These are phyloP conservation scores for Zymoseptoria ardabiliae DNA, from an alignment of 2,329 filamentous ascomycete species.

Conservation along the genomic window DNA sequence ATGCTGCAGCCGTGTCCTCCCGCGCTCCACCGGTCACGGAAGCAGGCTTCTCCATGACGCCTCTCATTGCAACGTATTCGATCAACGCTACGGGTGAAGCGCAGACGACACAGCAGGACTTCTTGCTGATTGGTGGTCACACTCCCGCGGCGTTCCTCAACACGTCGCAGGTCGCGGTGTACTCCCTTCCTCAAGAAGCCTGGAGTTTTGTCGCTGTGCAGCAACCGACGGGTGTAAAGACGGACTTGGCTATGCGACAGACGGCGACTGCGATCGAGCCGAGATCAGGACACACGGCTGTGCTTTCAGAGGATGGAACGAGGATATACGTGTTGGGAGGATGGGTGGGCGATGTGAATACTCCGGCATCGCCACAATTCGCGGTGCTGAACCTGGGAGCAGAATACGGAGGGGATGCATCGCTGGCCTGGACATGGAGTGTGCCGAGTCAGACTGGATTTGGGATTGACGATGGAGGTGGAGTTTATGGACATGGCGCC, in stretches of 20 bases:
- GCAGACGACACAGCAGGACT: slow-evolving; percentile 66
- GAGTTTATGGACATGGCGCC: slow-evolving; percentile 56
- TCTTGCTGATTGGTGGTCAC: slow-evolving; percentile 78
- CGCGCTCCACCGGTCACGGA: slow-evolving; percentile 66
- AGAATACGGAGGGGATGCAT: slow-evolving; percentile 54
- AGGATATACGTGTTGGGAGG: slow-evolving; percentile 77
- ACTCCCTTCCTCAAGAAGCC: slow-evolving; percentile 74
- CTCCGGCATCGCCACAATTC: slow-evolving; percentile 73
- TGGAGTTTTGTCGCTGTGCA: slow-evolving; percentile 76
- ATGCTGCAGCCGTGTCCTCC: slow-evolving; percentile 41
- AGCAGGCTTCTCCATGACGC: slow-evolving; percentile 79
- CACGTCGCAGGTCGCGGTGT: slow-evolving; percentile 84
- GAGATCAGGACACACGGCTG: slow-evolving; percentile 79
- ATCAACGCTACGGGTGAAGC: slow-evolving; percentile 50
- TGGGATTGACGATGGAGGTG: slow-evolving; percentile 38
- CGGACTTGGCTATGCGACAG: slow-evolving; percentile 49
- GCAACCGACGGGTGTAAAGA: slow-evolving; percentile 37
- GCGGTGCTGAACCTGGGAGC: slow-evolving; percentile 68
- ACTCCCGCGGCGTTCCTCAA: slow-evolving; percentile 80
- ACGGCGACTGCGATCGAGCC: slow-evolving; percentile 56
- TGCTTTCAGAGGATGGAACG: slow-evolving; percentile 70
- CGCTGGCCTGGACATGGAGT: slow-evolving; percentile 59
- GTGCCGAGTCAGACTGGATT: slow-evolving; percentile 47
- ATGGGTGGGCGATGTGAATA: slow-evolving; percentile 77
- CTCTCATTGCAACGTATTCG: slow-evolving; percentile 61